phyloP scores from a whole-genome alignment of 2,329 filamentous ascomycete genomes.

The Cytospora mali region DNA sequence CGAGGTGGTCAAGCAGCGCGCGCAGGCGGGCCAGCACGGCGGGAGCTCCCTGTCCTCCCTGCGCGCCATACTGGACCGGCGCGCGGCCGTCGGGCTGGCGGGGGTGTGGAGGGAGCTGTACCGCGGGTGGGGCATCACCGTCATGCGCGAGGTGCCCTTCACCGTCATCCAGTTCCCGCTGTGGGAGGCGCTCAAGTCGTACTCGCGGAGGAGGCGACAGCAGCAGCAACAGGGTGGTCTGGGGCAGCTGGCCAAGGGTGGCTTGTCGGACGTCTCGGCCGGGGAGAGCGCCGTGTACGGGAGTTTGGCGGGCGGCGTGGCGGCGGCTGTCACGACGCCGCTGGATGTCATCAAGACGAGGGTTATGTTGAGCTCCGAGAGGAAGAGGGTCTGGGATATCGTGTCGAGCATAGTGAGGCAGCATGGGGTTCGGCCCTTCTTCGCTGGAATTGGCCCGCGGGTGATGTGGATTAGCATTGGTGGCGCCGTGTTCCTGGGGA shows the following conservation, averaged over 20 bases:
- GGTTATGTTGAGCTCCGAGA: slow-evolving; percentile 84
- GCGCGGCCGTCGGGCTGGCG: slow-evolving; percentile 46
- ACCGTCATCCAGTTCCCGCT: slow-evolving; percentile 96
- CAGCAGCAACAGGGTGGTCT: slow-evolving; percentile 12
- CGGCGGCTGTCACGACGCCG: slow-evolving; percentile 87
- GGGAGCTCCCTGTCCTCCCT: slow-evolving; percentile 69
- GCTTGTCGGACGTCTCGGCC: slow-evolving; percentile 59
- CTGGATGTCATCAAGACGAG: slow-evolving; percentile 96
- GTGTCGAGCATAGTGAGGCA: slow-evolving; percentile 65
- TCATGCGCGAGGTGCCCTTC: slow-evolving; percentile 95
- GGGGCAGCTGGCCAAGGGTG: slow-evolving; percentile 29
- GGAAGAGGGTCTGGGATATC: slow-evolving; percentile 60
- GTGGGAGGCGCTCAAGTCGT: slow-evolving; percentile 90
- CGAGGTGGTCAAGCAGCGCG: slow-evolving; percentile 95
- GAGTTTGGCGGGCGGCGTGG: slow-evolving; percentile 78
- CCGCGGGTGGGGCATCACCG: slow-evolving; percentile 87
- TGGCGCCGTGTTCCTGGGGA: slow-evolving; percentile 91
- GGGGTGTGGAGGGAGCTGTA: slow-evolving; percentile 84
- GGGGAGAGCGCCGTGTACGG: slow-evolving; percentile 84
- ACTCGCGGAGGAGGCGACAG: slow-evolving; percentile 52
- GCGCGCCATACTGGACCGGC: slow-evolving; percentile 65
- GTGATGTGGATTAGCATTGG: slow-evolving; percentile 95
- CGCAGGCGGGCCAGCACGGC: slow-evolving; percentile 83
- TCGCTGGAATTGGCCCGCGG: slow-evolving; percentile 76
- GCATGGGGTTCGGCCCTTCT: slow-evolving; percentile 69